phyloP scores from a whole-genome alignment of 768 basidiomycete genomes.

The Dioszegia hungarica region DNA sequence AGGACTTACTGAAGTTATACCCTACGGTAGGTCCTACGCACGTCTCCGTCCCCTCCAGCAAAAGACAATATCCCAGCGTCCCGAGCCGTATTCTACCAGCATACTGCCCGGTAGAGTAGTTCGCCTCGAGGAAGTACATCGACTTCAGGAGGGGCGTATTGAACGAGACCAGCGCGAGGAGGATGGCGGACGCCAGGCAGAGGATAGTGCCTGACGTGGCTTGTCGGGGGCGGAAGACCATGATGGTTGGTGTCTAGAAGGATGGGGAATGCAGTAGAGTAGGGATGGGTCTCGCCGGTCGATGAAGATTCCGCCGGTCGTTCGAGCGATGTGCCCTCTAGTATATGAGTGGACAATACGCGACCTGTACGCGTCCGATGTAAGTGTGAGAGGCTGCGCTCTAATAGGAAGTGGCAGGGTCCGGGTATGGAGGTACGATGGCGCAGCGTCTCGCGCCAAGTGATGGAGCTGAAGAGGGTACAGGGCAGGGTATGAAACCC shows the following conservation, averaged over 20 bases:
- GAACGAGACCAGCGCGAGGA: conserved; percentile 83
- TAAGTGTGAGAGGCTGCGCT: too few species aligned
- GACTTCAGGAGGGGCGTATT: conserved; percentile 85
- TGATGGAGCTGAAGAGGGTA: too few species aligned
- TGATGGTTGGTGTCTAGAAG: conserved; percentile 6
- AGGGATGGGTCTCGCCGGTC: not conserved
- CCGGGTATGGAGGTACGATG: too few species aligned
- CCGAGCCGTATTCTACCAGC: conserved; percentile 67
- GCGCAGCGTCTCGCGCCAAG: not conserved
- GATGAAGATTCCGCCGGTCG: too few species aligned
- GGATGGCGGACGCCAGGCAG: conserved; percentile 68
- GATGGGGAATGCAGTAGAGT: not conserved
- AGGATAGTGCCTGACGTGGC: conserved; percentile 86
- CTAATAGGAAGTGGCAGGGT: too few species aligned
- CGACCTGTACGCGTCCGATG: too few species aligned
- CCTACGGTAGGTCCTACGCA: conserved; percentile 80
- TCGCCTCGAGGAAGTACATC: conserved; percentile 69
- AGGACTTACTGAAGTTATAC: conserved; percentile 72
- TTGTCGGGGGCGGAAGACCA: conserved; percentile 55
- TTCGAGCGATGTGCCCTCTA: too few species aligned
- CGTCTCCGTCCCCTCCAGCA: conserved; percentile 47
- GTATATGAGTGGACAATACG: too few species aligned
- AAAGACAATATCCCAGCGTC: conserved; percentile 78
- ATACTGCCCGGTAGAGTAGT: conserved; percentile 23
- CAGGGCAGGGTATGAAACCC: not conserved